Conservation (phyloP, 306 rosid genomes). For the Castanospermum australe region DNA sequence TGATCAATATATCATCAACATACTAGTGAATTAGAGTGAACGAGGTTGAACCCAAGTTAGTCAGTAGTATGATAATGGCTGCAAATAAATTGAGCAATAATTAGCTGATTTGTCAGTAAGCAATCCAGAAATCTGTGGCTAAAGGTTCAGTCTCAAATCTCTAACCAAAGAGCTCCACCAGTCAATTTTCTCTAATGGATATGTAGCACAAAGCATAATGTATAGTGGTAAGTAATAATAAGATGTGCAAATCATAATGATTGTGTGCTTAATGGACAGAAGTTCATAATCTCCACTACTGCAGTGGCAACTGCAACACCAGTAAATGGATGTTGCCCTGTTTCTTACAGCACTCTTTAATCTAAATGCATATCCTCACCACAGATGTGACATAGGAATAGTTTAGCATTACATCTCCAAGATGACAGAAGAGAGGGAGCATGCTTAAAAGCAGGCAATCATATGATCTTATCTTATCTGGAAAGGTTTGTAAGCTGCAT, state of each 20-base stretch:
- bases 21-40: neutral
- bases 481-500: slow-evolving; percentile 42
- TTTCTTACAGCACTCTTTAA: neutral
- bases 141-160: neutral
- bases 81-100: neutral
- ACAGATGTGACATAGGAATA: neutral
- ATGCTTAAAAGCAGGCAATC: slow-evolving; percentile 5
- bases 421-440: slow-evolving; percentile 89
- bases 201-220: neutral
- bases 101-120: neutral
- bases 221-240: neutral
- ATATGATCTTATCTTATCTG: slow-evolving; percentile 53
- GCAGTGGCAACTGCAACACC: neutral
- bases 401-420: slow-evolving; percentile 1
- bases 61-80: neutral
- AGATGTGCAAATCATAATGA: neutral
- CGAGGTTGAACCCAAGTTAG: neutral
- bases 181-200: neutral
- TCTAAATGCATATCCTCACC: neutral
- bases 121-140: neutral
- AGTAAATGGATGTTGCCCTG: neutral
- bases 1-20: neutral
- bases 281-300: neutral
- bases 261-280: neutral
- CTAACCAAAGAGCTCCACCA: neutral